These are phyloP conservation scores for Melaleuca quinquenervia DNA, from an alignment of 345 rosid species.

Conservation along the genomic window DNA sequence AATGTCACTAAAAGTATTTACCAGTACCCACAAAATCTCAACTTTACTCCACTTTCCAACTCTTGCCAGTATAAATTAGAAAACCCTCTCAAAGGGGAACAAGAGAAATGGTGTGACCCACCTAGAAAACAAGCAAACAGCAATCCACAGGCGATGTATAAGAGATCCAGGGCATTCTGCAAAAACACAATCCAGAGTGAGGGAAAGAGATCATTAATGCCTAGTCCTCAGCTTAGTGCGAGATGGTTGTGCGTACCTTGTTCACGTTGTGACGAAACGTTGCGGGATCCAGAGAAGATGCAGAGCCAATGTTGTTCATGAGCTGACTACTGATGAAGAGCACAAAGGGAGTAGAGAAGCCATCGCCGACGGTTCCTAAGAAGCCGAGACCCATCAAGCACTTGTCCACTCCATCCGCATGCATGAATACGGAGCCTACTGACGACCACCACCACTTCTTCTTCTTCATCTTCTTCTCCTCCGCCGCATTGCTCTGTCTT, in stretches of 20 bases:
- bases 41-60: not conserved
- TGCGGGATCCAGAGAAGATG: conserved; percentile 9
- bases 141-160: conserved; percentile 67
- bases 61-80: not conserved
- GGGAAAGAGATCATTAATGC: not conserved
- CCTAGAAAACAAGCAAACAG: conserved; percentile 79
- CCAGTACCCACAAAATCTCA: not conserved
- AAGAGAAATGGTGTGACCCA: conserved; percentile 1
- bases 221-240: not conserved
- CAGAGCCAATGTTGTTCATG: conserved; percentile 64
- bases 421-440: conserved; percentile 57
- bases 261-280: conserved; percentile 33
- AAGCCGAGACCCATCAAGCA: conserved; percentile 59
- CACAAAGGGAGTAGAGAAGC: conserved; percentile 61
- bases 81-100: not conserved
- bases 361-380: conserved; percentile 74
- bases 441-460: conserved; percentile 4
- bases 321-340: conserved; percentile 49
- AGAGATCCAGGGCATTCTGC: conserved; percentile 60
- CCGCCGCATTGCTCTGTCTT: not conserved
- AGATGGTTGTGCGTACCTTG: conserved; percentile 26
- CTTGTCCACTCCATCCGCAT: conserved; percentile 56
- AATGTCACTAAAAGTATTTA: not conserved
- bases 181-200: not conserved
- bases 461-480: conserved; percentile 1